A percentile compares a stretch with the other conserved stretches of the same genome.
These are phyloP conservation scores for Juglanconis oblonga DNA, from an alignment of 2,329 filamentous ascomycete genomes.

Conservation along the genomic window DNA sequence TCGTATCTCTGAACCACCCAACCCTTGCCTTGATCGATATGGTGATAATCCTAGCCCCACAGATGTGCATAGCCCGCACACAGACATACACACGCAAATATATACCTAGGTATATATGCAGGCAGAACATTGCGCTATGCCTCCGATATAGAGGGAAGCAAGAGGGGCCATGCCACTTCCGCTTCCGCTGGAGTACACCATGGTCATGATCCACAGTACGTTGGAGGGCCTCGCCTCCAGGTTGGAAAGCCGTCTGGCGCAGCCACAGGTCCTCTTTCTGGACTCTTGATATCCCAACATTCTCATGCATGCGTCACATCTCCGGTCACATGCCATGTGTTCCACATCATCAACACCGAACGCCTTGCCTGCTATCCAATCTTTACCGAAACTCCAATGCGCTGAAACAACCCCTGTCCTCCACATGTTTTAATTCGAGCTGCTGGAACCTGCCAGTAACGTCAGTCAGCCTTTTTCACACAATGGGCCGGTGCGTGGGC, in stretches of 20 bases:
- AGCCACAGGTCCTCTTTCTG: neutral
- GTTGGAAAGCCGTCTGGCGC: neutral
- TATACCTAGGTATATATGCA: no score
- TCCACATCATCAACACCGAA: constrained; percentile 1
- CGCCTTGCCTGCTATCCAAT: constrained; percentile 4
- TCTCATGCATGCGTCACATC: neutral
- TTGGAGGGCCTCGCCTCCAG: neutral
- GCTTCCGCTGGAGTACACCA: neutral
- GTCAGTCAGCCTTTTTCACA: neutral
- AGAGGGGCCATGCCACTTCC: no score
- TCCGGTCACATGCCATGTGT: neutral
- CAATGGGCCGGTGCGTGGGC: no score
- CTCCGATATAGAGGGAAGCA: neutral
- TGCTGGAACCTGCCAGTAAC: constrained; percentile 72
- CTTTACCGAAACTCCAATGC: constrained; percentile 73
- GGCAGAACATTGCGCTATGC: neutral
- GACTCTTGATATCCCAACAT: constrained; percentile 8
- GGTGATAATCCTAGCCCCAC: neutral
- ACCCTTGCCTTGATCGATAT: neutral
- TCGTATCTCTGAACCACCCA: neutral
- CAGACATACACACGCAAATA: no score
- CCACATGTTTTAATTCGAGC: constrained; percentile 83
- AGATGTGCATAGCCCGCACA: neutral
- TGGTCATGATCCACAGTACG: no score
- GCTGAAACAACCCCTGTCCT: constrained; percentile 77